A percentile compares a stretch with the other conserved stretches of the same genome.
These are phyloP conservation scores for Fraxinus cuspidata DNA, from an alignment of 257 asterid genomes.

Conservation along the genomic window DNA sequence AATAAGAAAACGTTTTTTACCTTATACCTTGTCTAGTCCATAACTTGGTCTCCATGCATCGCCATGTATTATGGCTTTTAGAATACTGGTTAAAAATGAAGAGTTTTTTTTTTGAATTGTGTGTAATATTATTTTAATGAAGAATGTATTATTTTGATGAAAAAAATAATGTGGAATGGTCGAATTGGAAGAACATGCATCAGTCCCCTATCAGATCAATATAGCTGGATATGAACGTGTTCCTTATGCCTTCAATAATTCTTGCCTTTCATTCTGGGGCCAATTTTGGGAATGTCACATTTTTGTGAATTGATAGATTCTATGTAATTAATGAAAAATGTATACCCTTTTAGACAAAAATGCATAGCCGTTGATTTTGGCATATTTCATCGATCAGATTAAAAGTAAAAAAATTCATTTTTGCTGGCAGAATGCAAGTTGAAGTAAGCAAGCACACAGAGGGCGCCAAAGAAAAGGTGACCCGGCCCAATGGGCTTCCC, in stretches of 20 bases:
- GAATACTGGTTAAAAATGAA: too few relatives aligned
- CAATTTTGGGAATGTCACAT: conserved; percentile 7
- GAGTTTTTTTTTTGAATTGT: too few relatives aligned
- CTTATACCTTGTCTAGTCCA: too few relatives aligned
- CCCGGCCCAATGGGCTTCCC: conserved; percentile 95
- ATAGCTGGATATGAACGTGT: conserved; percentile 22
- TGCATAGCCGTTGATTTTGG: conserved; percentile 4
- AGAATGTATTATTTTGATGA: too few relatives aligned
- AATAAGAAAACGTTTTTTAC: too few relatives aligned
- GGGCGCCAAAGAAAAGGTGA: conserved; percentile 65
- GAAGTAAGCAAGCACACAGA: conserved; percentile 99
- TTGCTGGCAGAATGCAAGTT: conserved; percentile 81
- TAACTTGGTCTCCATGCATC: too few relatives aligned
- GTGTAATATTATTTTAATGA: too few relatives aligned
- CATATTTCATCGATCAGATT: conserved; percentile 6
- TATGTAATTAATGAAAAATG: background rate
- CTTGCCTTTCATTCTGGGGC: conserved; percentile 6
- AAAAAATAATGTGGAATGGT: background rate
- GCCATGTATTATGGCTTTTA: too few relatives aligned
- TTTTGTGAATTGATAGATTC: conserved; percentile 19
- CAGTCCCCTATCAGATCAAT: conserved; percentile 27
- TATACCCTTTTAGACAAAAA: background rate
- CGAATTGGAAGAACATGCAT: conserved; percentile 25
- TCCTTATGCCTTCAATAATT: conserved; percentile 28
- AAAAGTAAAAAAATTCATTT: background rate